Base-by-base conservation (phyloP, 2,329 filamentous ascomycete genomes). In the Colletotrichum tropicale region DNA sequence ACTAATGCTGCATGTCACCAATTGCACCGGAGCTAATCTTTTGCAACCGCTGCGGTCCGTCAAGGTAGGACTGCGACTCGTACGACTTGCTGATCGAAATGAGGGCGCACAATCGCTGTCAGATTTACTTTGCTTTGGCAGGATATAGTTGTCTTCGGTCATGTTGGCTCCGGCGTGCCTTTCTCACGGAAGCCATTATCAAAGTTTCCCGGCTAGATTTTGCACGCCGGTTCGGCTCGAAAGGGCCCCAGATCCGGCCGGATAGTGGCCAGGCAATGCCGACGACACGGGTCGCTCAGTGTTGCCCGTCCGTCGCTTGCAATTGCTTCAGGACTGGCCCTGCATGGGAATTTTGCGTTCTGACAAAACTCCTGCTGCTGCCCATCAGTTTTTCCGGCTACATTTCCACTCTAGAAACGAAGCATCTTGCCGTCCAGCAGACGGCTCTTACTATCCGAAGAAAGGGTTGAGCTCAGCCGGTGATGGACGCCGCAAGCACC, bases 1-100 rank as follows among this genome's bases (percentile, higher is more conserved):
- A 74, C 74, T 65, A 76, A 76, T 24, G 60, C 71, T 76, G 74
- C 74, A 76, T 76, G 71, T 76, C 74, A 76, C 74, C 66, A 71
- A 52, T 67, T 70, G 32, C 52, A 71, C 43, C 43, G 36, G 74
- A 64, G 66, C 71, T 66, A 76, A 71, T 75, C 10, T 70, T 75
- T 60, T 75, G 70, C 36, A 66, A 70, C 66, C 66, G 60, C 52
- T 38, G 52, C 32, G 36, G 34, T 61, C 48, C 73, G 28, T 48
- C 15, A 30, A 48, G 69, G 69, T 36, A 69, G 36, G 64, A 73
- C 56, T 21, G 70, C 70, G 71, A 76, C 70, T 76, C 74, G 60
- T 75, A 66, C 55, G 60, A 75, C 71, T 38, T 61, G 66, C 52
- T 71, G 74, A 64, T 76, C 71, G 66, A 56, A 62, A 66, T 52